Conservation (phyloP, 257 asterid genomes). For the Nicotiana tomentosiformis region DNA sequence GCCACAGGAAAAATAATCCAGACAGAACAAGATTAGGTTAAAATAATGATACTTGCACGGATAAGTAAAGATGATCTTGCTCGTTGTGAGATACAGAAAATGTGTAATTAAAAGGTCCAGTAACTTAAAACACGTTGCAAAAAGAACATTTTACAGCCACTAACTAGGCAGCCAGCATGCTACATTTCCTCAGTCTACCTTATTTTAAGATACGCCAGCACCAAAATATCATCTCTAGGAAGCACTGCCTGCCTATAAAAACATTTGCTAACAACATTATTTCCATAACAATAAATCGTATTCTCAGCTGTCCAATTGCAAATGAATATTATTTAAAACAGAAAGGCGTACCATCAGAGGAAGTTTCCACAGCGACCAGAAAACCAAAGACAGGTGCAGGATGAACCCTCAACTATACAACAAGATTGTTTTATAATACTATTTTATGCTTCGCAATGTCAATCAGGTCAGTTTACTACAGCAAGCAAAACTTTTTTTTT, state of each 20-base stretch:
- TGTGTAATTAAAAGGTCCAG: conserved; percentile 36
- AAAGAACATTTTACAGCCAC: conserved; percentile 34
- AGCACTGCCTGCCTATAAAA: conserved; percentile 12
- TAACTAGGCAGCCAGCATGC: conserved; percentile 36
- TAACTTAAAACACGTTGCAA: conserved; percentile 34
- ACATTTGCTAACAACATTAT: background rate
- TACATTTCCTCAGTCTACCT: conserved; percentile 22
- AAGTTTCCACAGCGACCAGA: background rate
- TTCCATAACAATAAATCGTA: background rate
- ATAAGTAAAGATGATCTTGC: conserved; percentile 28
- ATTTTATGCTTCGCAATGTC: background rate
- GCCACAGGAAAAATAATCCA: background rate
- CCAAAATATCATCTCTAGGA: conserved; percentile 13
- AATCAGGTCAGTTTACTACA: background rate
- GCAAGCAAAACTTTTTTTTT: background rate
- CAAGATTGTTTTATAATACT: background rate
- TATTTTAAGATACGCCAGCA: conserved; percentile 28
- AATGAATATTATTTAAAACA: background rate
- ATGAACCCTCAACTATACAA: background rate
- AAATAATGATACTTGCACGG: conserved; percentile 5
- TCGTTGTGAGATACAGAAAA: conserved; percentile 34
- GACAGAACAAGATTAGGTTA: background rate
- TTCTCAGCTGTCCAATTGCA: background rate
- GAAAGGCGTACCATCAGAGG: background rate
- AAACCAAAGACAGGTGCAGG: background rate